Evolutionary conservation across 169 alveolate species (phyloP).

Genomic region (Plasmodium coatneyi): DNA sequence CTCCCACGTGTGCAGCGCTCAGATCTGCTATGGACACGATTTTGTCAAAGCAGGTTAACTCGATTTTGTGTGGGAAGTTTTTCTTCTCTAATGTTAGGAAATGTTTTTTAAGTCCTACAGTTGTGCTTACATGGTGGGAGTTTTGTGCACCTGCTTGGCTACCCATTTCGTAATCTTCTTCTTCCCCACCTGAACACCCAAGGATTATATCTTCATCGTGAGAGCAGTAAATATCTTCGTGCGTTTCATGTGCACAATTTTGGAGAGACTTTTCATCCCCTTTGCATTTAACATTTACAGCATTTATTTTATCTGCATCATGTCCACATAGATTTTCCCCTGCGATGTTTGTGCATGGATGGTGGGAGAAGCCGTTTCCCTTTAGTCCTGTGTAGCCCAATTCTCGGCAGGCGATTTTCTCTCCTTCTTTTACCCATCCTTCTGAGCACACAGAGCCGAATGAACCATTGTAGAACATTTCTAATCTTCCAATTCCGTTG

Average conservation of each 20-base stretch:
- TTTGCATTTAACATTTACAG: conserved; percentile 86
- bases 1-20: conserved; percentile 76
- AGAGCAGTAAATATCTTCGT: conserved; percentile 82
- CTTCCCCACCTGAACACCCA: conserved; percentile 81
- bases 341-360: conserved; percentile 84
- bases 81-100: conserved; percentile 78
- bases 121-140: not conserved
- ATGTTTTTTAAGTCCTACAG: conserved; percentile 26
- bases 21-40: conserved; percentile 78
- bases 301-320: conserved; percentile 85
- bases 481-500: conserved; percentile 80
- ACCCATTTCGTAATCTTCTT: not conserved
- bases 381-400: conserved; percentile 86
- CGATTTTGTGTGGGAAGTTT: conserved; percentile 76
- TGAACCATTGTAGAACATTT: conserved; percentile 45
- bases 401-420: conserved; percentile 88
- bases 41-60: conserved; percentile 83
- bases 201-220: conserved; percentile 85
- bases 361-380: conserved; percentile 90
- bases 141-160: not conserved
- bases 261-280: conserved; percentile 77
- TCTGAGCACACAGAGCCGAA: conserved; percentile 89
- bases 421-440: conserved; percentile 86
- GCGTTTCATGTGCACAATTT: conserved; percentile 80
- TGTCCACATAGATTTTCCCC: conserved; percentile 91